Conservation (phyloP, 2,329 filamentous ascomycete species). For the Alternaria tenuissima region DNA sequence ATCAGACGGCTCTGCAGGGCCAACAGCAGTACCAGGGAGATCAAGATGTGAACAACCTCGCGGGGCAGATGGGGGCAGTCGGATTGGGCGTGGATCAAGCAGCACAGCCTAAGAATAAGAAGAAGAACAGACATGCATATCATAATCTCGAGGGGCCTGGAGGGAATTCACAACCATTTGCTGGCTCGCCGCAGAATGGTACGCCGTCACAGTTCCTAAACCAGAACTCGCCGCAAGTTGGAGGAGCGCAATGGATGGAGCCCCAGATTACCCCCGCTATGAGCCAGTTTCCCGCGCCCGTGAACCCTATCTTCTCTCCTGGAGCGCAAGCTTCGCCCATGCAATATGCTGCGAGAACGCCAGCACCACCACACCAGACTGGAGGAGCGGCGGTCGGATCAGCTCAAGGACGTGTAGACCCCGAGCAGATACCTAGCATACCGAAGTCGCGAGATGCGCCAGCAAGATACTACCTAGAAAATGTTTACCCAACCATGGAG, state of each 20-base stretch:
- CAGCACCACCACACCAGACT: slow-evolving; percentile 34
- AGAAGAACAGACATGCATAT: slow-evolving; percentile 94
- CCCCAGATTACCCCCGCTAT: slow-evolving; percentile 56
- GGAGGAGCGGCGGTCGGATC: slow-evolving; percentile 59
- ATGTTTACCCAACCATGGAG: slow-evolving; percentile 95
- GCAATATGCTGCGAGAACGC: slow-evolving; percentile 47
- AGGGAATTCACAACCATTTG: slow-evolving; percentile 72
- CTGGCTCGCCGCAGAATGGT: slow-evolving; percentile 69
- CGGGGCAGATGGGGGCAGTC: slow-evolving; percentile 40
- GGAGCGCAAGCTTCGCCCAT: slow-evolving; percentile 45
- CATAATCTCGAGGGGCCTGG: slow-evolving; percentile 80
- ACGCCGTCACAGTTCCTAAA: slow-evolving; percentile 68
- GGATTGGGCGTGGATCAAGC: slow-evolving; percentile 50
- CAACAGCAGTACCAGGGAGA: slow-evolving; percentile 33
- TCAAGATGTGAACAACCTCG: slow-evolving; percentile 45
- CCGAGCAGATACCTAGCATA: slow-evolving; percentile 92
- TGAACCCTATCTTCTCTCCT: slow-evolving; percentile 63
- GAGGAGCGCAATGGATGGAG: slow-evolving; percentile 52
- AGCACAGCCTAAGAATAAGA: slow-evolving; percentile 68
- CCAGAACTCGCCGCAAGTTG: slow-evolving; percentile 41
- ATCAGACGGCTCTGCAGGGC: slow-evolving; percentile 40
- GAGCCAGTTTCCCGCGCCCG: slow-evolving; percentile 68
- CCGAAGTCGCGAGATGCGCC: slow-evolving; percentile 83
- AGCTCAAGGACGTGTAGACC: slow-evolving; percentile 79
- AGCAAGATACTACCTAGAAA: slow-evolving; percentile 83